These are phyloP conservation scores for Boletus vermiculosoides DNA, from an alignment of 768 basidiomycete genomes.

Conservation along the genomic window DNA sequence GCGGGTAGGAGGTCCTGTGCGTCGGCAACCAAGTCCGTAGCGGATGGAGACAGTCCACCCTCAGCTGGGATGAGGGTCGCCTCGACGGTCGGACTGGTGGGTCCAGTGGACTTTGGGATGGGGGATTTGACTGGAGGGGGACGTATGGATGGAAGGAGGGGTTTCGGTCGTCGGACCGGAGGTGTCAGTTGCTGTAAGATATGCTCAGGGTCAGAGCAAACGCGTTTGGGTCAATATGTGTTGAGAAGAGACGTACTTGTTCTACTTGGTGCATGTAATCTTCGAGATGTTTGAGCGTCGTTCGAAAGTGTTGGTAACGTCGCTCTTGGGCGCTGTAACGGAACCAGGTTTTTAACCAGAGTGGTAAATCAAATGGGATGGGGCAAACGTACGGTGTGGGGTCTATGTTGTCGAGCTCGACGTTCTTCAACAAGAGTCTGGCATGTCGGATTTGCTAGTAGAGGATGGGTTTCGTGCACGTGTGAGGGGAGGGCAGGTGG, in stretches of 20 bases:
- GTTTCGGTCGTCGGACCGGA: conserved; percentile 38
- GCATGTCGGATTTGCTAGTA: conserved; percentile 54
- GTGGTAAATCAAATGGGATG: background rate
- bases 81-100: conserved; percentile 14
- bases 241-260: conserved; percentile 38
- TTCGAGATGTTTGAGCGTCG: conserved; percentile 57
- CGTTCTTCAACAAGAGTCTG: conserved; percentile 52
- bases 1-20: conserved; percentile 40
- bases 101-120: background rate
- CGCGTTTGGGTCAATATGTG: no score
- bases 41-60: conserved; percentile 7
- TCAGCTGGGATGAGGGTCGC: conserved; percentile 28
- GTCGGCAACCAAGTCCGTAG: conserved; percentile 15
- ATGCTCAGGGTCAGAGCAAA: background rate
- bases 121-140: conserved; percentile 32
- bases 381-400: conserved; percentile 39
- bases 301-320: conserved; percentile 46
- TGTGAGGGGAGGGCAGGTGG: background rate
- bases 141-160: conserved; percentile 56
- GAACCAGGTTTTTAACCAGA: background rate
- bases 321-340: conserved; percentile 40
- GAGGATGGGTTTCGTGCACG: background rate
- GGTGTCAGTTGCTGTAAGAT: conserved; percentile 42
- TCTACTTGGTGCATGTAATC: conserved; percentile 49
- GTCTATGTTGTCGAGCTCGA: conserved; percentile 50